Percentiles rank a stretch among this genome's conserved stretches.
These are phyloP conservation scores for Entophlyctis luteolus DNA, from an alignment of 192 early-diverging fungal species.

Conservation along the genomic window DNA sequence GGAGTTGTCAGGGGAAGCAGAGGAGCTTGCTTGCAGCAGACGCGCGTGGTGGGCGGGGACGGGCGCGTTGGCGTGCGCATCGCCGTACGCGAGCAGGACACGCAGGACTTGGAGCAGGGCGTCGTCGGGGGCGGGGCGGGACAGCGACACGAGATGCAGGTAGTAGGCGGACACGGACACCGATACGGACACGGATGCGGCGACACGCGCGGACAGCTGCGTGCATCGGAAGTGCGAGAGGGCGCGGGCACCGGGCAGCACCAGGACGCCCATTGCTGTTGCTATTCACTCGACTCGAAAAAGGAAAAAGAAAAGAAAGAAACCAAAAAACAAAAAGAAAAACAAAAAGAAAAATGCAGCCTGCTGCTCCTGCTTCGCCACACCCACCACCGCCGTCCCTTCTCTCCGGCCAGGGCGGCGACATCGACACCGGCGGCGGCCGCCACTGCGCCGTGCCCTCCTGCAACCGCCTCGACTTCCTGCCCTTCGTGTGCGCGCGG, in stretches of 20 bases:
- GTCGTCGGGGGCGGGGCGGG: slow-evolving; percentile 15
- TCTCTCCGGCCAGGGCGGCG: too few relatives aligned
- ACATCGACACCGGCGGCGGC: too few relatives aligned
- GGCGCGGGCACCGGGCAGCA: slow-evolving; percentile 79
- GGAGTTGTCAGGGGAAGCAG: neutral
- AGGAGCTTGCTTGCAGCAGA: slow-evolving; percentile 33
- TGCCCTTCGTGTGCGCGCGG: too few relatives aligned
- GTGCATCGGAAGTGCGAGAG: slow-evolving; percentile 72
- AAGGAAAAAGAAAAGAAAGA: neutral
- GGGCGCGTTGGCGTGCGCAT: slow-evolving; percentile 34
- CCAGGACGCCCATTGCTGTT: slow-evolving; percentile 55
- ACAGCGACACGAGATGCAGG: slow-evolving; percentile 72
- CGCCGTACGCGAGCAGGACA: slow-evolving; percentile 40
- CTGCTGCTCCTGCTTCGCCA: too few relatives aligned
- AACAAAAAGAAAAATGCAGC: too few relatives aligned
- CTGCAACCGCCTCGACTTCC: too few relatives aligned
- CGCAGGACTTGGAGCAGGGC: slow-evolving; percentile 30
- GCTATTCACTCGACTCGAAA: neutral
- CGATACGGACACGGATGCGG: slow-evolving; percentile 6
- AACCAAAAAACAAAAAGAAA: too few relatives aligned
- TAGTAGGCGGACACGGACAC: slow-evolving; percentile 57
- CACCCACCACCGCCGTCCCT: too few relatives aligned
- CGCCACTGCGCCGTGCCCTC: too few relatives aligned
- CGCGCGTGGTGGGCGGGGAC: slow-evolving; percentile 41
- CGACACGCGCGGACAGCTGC: slow-evolving; percentile 55